A percentile compares a stretch with the other conserved stretches of the same genome.
These are phyloP conservation scores for Penicillium cosmopolitanum DNA, from an alignment of 495 filamentous ascomycete species.

Conservation along the genomic window DNA sequence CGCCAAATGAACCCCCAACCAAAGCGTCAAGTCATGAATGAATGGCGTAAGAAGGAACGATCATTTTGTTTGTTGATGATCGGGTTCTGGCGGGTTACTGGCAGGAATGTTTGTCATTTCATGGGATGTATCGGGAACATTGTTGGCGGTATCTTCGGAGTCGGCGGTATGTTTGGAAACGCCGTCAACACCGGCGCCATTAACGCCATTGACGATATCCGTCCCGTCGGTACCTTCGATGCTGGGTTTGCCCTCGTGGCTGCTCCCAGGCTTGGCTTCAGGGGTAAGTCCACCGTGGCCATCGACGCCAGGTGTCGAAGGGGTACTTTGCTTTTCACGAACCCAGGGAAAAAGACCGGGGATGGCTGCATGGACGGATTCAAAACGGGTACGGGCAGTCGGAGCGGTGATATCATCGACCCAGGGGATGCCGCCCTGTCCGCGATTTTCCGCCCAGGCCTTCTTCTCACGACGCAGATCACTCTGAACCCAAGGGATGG, in stretches of 20 bases:
- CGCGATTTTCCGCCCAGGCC: conserved; percentile 55
- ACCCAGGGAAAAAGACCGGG: conserved; percentile 37
- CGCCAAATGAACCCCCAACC: conserved; percentile 4
- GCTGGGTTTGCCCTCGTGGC: conserved; percentile 8
- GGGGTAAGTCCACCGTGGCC: conserved; percentile 1
- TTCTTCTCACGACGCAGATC: conserved; percentile 65
- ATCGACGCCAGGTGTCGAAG: conserved; percentile 29
- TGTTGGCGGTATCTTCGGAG: background rate
- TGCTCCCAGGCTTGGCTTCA: background rate
- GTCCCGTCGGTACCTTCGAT: background rate
- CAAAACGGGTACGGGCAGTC: conserved; percentile 45
- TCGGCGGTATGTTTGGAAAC: background rate
- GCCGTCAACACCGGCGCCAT: background rate
- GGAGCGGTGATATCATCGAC: conserved; percentile 45
- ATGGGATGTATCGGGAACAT: background rate
- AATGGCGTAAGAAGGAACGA: background rate
- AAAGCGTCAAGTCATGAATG: conserved; percentile 19
- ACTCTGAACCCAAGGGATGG: conserved; percentile 68
- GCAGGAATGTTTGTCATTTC: background rate
- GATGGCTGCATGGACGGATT: conserved; percentile 39
- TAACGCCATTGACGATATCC: background rate
- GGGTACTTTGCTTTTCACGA: conserved; percentile 36
- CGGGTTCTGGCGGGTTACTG: background rate
- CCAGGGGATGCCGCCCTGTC: conserved; percentile 43
- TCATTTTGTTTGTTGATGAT: background rate